Evolutionary conservation across 2,329 filamentous ascomycete genomes (phyloP).

Genomic region (Xylariaceae sp.): DNA sequence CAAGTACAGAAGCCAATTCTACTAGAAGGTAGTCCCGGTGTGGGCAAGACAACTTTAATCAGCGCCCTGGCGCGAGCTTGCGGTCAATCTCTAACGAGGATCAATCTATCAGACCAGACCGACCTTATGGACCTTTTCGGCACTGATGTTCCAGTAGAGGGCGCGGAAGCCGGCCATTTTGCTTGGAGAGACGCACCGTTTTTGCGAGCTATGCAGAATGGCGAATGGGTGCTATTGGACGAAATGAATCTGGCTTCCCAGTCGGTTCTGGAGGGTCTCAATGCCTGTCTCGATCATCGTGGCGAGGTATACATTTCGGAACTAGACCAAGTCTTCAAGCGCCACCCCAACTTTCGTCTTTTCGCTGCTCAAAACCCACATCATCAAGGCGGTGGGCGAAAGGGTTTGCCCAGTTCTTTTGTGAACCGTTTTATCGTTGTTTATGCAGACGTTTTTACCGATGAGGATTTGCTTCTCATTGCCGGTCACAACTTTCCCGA

Average conservation of each 20-base stretch:
- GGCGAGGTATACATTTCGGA: slow-evolving; percentile 95
- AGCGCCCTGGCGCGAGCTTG: slow-evolving; percentile 75
- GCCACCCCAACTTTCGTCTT: slow-evolving; percentile 83
- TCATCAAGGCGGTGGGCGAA: slow-evolving; percentile 91
- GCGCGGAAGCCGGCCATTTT: slow-evolving; percentile 84
- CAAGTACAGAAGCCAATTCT: slow-evolving; percentile 87
- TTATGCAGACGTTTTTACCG: slow-evolving; percentile 83
- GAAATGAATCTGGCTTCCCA: slow-evolving; percentile 99
- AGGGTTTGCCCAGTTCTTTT: slow-evolving; percentile 90
- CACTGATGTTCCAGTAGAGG: slow-evolving; percentile 91
- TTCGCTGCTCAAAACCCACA: slow-evolving; percentile 98
- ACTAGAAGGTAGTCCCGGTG: slow-evolving; percentile 93
- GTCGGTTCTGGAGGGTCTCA: slow-evolving; percentile 90
- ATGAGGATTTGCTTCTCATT: slow-evolving; percentile 76
- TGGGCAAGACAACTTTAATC: slow-evolving; percentile 93
- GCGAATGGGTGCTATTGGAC: slow-evolving; percentile 93
- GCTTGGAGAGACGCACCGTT: slow-evolving; percentile 96
- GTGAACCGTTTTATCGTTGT: slow-evolving; percentile 98
- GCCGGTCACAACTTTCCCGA: slow-evolving; percentile 70
- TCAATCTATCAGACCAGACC: slow-evolving; percentile 97
- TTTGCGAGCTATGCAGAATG: slow-evolving; percentile 90
- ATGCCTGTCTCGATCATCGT: slow-evolving; percentile 93
- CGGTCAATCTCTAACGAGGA: slow-evolving; percentile 78
- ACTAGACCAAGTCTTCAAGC: slow-evolving; percentile 86
- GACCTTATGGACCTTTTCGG: slow-evolving; percentile 97